Conservation (phyloP, 345 rosid genomes). For the Heritiera fomes region DNA sequence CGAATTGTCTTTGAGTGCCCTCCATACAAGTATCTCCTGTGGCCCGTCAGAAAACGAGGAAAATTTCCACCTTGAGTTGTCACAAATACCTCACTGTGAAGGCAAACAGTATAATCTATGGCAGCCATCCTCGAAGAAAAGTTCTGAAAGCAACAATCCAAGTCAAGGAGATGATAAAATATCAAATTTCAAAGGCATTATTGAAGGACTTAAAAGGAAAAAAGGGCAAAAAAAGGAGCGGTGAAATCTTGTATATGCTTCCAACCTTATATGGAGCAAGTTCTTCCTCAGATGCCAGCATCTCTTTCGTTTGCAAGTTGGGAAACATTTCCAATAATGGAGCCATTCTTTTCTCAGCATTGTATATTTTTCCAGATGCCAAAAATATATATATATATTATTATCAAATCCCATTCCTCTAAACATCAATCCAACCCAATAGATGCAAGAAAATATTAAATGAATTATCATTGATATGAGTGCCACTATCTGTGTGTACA, state of each 20-base stretch:
- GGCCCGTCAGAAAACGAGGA: conserved; percentile 98
- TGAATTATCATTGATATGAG: neutral
- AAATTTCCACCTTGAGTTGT: conserved; percentile 99
- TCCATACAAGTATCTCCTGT: conserved; percentile 80
- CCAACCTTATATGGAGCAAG: conserved; percentile 84
- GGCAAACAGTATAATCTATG: conserved; percentile 98
- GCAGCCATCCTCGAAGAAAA: conserved; percentile 99
- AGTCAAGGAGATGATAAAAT: conserved; percentile 30
- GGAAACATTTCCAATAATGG: conserved; percentile 97
- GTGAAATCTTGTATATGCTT: conserved; percentile 16
- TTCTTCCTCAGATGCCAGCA: conserved; percentile 80
- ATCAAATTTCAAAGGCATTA: conserved; percentile 11
- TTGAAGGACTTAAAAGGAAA: neutral
- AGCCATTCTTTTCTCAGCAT: conserved; percentile 85
- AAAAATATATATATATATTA: conserved; percentile 71
- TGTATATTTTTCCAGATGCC: conserved; percentile 96
- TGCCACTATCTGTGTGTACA: neutral
- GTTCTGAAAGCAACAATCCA: conserved; percentile 58
- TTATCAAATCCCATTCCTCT: conserved; percentile 99
- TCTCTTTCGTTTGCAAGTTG: conserved; percentile 85
- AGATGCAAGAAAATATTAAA: conserved; percentile 18
- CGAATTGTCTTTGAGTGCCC: conserved; percentile 95
- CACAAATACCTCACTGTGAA: conserved; percentile 98
- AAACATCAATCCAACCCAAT: conserved; percentile 95
- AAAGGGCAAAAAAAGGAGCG: neutral